Base-by-base conservation (phyloP, 2,329 filamentous ascomycete species). In the Sarocladium kiliense region DNA sequence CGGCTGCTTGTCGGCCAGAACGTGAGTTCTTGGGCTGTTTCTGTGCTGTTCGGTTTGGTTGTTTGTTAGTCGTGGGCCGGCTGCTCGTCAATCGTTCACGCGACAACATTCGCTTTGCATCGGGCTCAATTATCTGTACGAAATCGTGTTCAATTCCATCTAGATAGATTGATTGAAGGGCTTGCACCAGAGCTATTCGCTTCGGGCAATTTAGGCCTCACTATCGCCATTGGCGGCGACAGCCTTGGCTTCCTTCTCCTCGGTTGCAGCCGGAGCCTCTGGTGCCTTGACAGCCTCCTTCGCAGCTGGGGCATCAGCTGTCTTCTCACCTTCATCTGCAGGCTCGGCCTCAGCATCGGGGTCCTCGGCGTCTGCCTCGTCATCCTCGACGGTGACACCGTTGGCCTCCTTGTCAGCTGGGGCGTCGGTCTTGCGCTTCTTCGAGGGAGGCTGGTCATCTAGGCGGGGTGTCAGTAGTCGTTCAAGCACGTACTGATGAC, bases 351-450 rank as follows among this genome's bases (percentile, higher is more conserved):
- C 57, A 12, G 58, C 61, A 14, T 57, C 61, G 9, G 58, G 61
- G 32, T 58, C 62, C 10, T 62, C 59, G 37, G 62, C 60, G 56
- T 62, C 60, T 3, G 61, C 61, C 6, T 62, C 62, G 2, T 58
- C 63, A 5, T 67, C 67, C 1, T 58, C 63, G 2, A 63, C 66
- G 19, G 59, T 65, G 0, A 64, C 66, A 1, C 61, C 62, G 3
- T 58, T 58, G 44, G 61, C 64, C 42, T 64, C 64, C 47, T 65
- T 64, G 19, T 65, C 65, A 19, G 65, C 61, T 25, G 53, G 19
- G 25, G 65, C 66, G 23, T 68, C 66, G 25, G 74, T 77, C 74
- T 78, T 80, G 62, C 71, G 73, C 69, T 78, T 79, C 71, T 80
- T 80, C 56, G 73, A 73, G 36, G 77, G 77, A 50, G 75, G 76